Evolutionary conservation across 805 yeast species (phyloP).

Genomic region (Ogataea kodamae): DNA sequence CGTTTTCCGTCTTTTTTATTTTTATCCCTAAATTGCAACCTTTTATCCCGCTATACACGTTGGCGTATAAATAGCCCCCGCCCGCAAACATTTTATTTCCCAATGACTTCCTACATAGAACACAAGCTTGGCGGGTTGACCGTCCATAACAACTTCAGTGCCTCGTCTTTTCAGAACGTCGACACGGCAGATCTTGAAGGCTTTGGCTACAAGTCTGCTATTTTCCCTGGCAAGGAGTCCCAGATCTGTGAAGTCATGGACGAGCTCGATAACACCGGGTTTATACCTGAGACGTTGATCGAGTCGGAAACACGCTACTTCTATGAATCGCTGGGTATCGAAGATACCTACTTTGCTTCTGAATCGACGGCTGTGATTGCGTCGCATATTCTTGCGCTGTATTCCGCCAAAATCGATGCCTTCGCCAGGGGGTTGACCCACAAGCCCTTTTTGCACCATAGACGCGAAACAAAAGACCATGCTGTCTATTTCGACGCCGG

Average conservation of each 20-base stretch:
- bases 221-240: conserved; percentile 74
- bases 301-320: conserved; percentile 89
- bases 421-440: conserved; percentile 55
- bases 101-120: conserved; percentile 11
- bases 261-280: conserved; percentile 74
- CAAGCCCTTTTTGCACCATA: conserved; percentile 68
- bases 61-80: conserved; percentile 8
- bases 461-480: conserved; percentile 75
- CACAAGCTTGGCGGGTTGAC: conserved; percentile 24
- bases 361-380: conserved; percentile 80
- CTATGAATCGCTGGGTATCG: conserved; percentile 82
- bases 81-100: conserved; percentile 3
- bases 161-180: conserved; percentile 33
- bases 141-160: conserved; percentile 35
- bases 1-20: not conserved
- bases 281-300: conserved; percentile 82
- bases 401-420: conserved; percentile 91
- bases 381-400: conserved; percentile 79
- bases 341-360: conserved; percentile 85
- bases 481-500: conserved; percentile 88
- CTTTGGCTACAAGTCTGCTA: conserved; percentile 67
- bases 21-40: not conserved
- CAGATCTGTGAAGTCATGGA: conserved; percentile 84
- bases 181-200: conserved; percentile 29
- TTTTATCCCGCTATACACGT: too few relatives aligned